These are phyloP conservation scores for Neurospora discreta DNA, from an alignment of 495 filamentous ascomycete species.

Conservation along the genomic window DNA sequence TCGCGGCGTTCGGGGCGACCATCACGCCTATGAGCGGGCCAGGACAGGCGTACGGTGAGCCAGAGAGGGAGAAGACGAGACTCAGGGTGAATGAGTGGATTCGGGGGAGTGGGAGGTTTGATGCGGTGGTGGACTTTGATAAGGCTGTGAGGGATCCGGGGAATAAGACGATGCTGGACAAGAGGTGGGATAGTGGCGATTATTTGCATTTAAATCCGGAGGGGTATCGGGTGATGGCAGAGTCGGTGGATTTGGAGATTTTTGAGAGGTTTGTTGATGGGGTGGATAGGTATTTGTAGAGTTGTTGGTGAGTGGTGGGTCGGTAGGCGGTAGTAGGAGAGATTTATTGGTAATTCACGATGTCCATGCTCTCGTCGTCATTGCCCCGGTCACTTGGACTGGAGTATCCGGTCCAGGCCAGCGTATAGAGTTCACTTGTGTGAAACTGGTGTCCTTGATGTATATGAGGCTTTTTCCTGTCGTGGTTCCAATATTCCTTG, in stretches of 20 bases:
- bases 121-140: constrained; percentile 55
- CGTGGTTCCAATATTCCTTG: not conserved
- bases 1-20: constrained; percentile 47
- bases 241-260: constrained; percentile 40
- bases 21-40: constrained; percentile 49
- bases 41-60: constrained; percentile 33
- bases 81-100: constrained; percentile 53
- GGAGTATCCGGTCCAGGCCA: not conserved
- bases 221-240: constrained; percentile 48
- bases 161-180: constrained; percentile 29
- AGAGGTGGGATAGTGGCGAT: constrained; percentile 48
- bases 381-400: not conserved
- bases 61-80: constrained; percentile 39
- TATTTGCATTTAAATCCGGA: constrained; percentile 49
- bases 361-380: not conserved
- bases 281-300: constrained; percentile 9
- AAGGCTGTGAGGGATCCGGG: constrained; percentile 35
- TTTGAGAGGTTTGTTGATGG: constrained; percentile 26
- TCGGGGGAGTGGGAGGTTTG: constrained; percentile 42
- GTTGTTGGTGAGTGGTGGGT: not conserved
- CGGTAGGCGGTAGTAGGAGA: not conserved
- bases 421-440: not conserved
- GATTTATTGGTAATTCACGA: not conserved
- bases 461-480: not conserved
- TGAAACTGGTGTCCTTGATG: not conserved